phyloP scores from a whole-genome alignment of 345 rosid species.

The Leavenworthia alabamica region DNA sequence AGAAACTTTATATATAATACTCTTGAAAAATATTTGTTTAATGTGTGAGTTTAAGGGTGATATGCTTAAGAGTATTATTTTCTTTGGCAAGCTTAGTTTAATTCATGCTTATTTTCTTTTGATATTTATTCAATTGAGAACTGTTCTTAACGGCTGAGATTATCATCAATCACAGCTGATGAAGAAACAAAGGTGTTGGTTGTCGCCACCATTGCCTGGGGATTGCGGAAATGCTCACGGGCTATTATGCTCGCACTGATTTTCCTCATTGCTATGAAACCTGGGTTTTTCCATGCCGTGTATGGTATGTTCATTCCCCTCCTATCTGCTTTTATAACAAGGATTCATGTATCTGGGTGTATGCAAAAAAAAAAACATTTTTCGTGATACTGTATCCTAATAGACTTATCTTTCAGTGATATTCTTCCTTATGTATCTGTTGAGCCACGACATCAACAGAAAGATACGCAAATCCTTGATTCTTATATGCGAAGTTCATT shows the following conservation, averaged over 20 bases:
- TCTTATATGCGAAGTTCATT: slow-evolving; percentile 93
- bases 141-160: slow-evolving; percentile 14
- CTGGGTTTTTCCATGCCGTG: slow-evolving; percentile 91
- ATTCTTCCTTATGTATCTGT: slow-evolving; percentile 80
- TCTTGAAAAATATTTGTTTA: background rate
- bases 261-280: slow-evolving; percentile 87
- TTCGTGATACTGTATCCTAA: slow-evolving; percentile 11
- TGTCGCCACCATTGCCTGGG: slow-evolving; percentile 97
- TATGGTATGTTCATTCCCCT: slow-evolving; percentile 49
- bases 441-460: slow-evolving; percentile 83
- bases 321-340: slow-evolving; percentile 8
- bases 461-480: slow-evolving; percentile 72
- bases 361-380: background rate
- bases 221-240: slow-evolving; percentile 84
- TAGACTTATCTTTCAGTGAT: slow-evolving; percentile 56
- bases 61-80: background rate
- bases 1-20: background rate
- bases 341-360: slow-evolving; percentile 9
- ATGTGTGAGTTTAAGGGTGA: slow-evolving; percentile 9
- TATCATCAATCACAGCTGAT: slow-evolving; percentile 43
- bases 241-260: slow-evolving; percentile 73
- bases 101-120: background rate
- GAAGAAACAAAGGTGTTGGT: slow-evolving; percentile 83
- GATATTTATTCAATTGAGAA: slow-evolving; percentile 7
- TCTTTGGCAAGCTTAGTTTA: slow-evolving; percentile 10